Evolutionary conservation across 78 protist species (phyloP).

Genomic region (Dictyostelium discoideum): DNA sequence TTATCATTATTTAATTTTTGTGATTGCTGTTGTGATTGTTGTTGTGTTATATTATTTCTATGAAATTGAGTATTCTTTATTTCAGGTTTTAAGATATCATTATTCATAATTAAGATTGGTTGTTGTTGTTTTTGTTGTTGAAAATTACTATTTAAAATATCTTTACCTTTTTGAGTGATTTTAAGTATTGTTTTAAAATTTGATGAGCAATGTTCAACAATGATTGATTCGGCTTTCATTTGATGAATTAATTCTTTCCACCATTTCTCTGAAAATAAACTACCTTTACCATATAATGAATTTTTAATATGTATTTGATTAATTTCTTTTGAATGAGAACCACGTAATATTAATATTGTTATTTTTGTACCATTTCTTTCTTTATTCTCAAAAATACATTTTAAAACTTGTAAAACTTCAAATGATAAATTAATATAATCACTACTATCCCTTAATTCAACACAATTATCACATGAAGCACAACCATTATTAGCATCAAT

Average conservation of each 20-base stretch:
- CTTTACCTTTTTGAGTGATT: constrained; percentile 24
- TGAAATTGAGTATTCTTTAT: neutral
- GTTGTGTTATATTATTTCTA: neutral
- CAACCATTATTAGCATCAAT: constrained; percentile 5
- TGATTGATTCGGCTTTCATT: neutral
- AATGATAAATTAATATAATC: neutral
- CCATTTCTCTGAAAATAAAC: neutral
- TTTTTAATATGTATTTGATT: neutral
- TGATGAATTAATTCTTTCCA: constrained; percentile 26
- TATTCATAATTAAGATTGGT: neutral
- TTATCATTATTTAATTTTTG: neutral
- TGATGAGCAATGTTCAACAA: neutral
- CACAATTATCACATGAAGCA: constrained; percentile 44
- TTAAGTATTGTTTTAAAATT: neutral
- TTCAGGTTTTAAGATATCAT: neutral
- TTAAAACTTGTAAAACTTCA: neutral
- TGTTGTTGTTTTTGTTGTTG: neutral
- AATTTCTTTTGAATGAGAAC: neutral
- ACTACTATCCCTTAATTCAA: neutral
- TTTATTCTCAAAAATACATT: neutral
- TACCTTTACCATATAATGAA: constrained; percentile 14
- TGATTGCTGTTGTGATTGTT: neutral
- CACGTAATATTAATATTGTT: constrained; percentile 13
- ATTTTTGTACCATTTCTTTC: neutral
- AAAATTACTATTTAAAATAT: neutral